A percentile compares a stretch with the other conserved stretches of the same genome.
Evolutionary conservation across 805 yeast species (phyloP).

Genomic region (Saturnispora gosingensis): DNA sequence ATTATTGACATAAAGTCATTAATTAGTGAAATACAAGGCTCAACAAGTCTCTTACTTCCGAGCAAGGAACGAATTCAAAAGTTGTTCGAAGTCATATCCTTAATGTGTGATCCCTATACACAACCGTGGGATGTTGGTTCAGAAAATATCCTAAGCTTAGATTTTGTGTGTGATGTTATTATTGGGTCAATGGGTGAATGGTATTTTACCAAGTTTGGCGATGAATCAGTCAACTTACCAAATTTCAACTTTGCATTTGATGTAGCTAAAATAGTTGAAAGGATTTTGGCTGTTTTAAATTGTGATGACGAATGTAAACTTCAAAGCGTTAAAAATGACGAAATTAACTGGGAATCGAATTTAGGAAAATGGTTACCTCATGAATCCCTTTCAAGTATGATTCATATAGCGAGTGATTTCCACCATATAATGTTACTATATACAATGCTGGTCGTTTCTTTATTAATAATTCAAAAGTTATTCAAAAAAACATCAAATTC

Average conservation of each 20-base stretch:
- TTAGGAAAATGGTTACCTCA: conserved; percentile 32
- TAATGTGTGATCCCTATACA: conserved; percentile 52
- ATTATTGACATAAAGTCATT: background rate
- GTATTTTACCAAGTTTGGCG: conserved; percentile 11
- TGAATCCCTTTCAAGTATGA: conserved; percentile 17
- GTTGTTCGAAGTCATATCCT: conserved; percentile 25
- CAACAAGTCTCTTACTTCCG: background rate
- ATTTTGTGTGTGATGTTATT: conserved; percentile 42
- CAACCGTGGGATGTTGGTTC: conserved; percentile 57
- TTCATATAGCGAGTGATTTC: conserved; percentile 21
- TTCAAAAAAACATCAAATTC: conserved; percentile 25
- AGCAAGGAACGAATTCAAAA: conserved; percentile 13
- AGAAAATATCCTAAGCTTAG: conserved; percentile 42
- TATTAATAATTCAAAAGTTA: conserved; percentile 37
- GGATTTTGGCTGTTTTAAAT: conserved; percentile 29
- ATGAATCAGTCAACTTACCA: conserved; percentile 27
- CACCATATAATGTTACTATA: conserved; percentile 37
- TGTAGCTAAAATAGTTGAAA: conserved; percentile 30
- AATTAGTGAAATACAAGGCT: background rate
- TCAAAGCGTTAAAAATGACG: conserved; percentile 34
- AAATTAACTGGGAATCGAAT: conserved; percentile 26
- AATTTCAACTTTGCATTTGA: conserved; percentile 26
- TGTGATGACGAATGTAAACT: conserved; percentile 36
- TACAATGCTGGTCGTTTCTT: conserved; percentile 34
- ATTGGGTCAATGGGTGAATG: conserved; percentile 32